phyloP scores from a whole-genome alignment of 495 filamentous ascomycete genomes.

The Saxophila tyrrhenica region DNA sequence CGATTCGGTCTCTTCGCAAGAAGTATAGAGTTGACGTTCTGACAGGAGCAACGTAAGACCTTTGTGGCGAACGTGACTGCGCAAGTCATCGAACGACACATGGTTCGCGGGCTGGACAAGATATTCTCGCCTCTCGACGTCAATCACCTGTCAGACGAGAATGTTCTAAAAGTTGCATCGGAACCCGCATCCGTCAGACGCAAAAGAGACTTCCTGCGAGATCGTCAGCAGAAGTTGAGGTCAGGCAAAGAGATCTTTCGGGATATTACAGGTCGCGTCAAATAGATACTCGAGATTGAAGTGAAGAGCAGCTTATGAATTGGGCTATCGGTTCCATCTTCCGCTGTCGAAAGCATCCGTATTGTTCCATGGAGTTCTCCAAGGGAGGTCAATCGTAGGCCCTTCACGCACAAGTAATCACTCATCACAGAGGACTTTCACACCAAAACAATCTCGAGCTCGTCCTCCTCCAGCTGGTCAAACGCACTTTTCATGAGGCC shows the following conservation, averaged over 20 bases:
- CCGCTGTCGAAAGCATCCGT: no score
- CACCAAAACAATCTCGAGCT: not conserved
- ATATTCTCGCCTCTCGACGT: conserved; percentile 23
- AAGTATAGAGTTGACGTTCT: not conserved
- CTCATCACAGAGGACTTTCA: not conserved
- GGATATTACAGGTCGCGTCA: conserved; percentile 2
- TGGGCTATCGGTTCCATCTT: no score
- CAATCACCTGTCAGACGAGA: conserved; percentile 20
- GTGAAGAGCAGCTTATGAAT: not conserved
- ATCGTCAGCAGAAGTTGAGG: conserved; percentile 18
- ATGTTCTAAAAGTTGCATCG: conserved; percentile 22
- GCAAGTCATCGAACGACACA: conserved; percentile 30
- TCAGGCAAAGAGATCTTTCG: conserved; percentile 23
- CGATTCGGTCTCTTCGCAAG: not conserved
- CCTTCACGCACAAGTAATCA: no score
- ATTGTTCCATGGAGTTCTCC: no score
- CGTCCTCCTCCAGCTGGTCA: not conserved
- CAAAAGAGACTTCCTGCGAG: conserved; percentile 17
- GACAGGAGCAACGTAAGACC: conserved; percentile 25
- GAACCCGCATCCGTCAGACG: conserved; percentile 19
- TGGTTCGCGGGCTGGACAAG: conserved; percentile 20
- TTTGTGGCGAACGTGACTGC: conserved; percentile 25
- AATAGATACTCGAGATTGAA: not conserved
- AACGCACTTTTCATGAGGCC: not conserved
- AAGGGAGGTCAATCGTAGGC: no score